Base-by-base conservation (phyloP, 1,139 yeast genomes). In the Spencermartinsiella ligniputridi region DNA sequence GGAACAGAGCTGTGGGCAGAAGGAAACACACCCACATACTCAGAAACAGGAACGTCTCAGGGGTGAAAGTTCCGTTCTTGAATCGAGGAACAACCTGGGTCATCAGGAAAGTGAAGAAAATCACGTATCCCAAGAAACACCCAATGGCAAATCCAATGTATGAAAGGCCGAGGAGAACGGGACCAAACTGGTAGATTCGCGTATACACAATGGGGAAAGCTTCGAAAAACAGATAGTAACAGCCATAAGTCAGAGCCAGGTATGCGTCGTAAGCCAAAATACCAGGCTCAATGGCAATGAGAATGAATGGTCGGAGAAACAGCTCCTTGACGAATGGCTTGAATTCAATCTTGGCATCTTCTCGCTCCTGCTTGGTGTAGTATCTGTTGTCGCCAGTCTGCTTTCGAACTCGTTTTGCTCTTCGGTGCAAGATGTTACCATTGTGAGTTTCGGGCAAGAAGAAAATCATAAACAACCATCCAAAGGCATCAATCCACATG, bases 201-300 rank as follows among this genome's bases (percentile, higher is more conserved):
- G 52, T 42, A 50, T 73, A 79, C 2, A 76, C 78, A 42, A 78
- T 68, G 9, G 85, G 84, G 60, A 76, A 74, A 0, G 79, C 80
- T 58, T 79, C 84, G 54, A 79, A 77, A 71, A 76, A 79, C 40
- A 78, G 61, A 56, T 78, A 79, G 57, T 75, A 57, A 27, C 76
- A 60, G 25, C 80, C 72, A 60, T 79, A 79, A 15, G 75, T 68
- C 54, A 79, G 61, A 1, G 81, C 72, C 52, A 75, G 64, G 57
- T 79, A 78, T 19, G 75, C 35, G 51, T 78, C 57, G 18, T 61
- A 56, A 6, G 62, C 50, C 13, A 62, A 44, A 9, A 64, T 52
- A 21, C 62, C 62, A 1, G 68, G 68, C 40, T 64, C 68, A 27
- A 47, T 46, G 15, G 60, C 35, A 15, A 72, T 47, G 35, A 63